Percentiles rank a stretch among this genome's conserved stretches.
phyloP scores from a whole-genome alignment of 2,329 filamentous ascomycete genomes.

The Pseudodiploospora longispora region DNA sequence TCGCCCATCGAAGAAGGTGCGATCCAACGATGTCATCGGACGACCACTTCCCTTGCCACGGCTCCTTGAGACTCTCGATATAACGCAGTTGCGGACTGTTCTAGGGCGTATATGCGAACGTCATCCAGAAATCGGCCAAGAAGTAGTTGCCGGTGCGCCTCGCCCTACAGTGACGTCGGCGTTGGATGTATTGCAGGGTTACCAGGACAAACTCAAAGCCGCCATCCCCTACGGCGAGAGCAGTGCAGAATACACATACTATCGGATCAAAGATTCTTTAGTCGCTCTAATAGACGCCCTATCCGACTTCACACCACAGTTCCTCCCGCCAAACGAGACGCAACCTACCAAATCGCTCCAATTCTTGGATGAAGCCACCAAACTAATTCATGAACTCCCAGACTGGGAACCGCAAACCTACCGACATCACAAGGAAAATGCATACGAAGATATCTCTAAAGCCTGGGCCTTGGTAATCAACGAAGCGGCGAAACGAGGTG shows the following conservation, averaged over 20 bases:
- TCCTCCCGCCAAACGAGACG: conserved; percentile 81
- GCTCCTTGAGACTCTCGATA: conserved; percentile 89
- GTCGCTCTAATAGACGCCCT: conserved; percentile 78
- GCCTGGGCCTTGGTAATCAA: conserved; percentile 89
- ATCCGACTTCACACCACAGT: conserved; percentile 91
- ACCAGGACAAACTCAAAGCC: conserved; percentile 67
- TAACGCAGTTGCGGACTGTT: conserved; percentile 72
- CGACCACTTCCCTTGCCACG: conserved; percentile 52
- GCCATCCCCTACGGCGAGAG: conserved; percentile 81
- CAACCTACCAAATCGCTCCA: conserved; percentile 77
- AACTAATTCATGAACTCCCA: conserved; percentile 81
- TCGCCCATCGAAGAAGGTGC: conserved; percentile 55
- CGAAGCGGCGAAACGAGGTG: conserved; percentile 84
- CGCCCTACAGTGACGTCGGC: conserved; percentile 78
- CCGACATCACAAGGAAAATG: conserved; percentile 87
- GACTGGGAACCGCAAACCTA: conserved; percentile 86
- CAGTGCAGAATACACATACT: conserved; percentile 89
- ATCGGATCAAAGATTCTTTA: conserved; percentile 77
- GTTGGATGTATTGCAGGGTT: conserved; percentile 70
- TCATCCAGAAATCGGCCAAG: conserved; percentile 75
- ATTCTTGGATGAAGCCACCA: conserved; percentile 83
- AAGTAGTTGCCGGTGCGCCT: conserved; percentile 77
- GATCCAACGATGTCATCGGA: conserved; percentile 57
- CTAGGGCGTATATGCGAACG: conserved; percentile 88
- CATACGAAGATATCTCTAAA: conserved; percentile 90